phyloP scores from a whole-genome alignment of 2,329 filamentous ascomycete genomes.

The Trichoderma endophyticum region DNA sequence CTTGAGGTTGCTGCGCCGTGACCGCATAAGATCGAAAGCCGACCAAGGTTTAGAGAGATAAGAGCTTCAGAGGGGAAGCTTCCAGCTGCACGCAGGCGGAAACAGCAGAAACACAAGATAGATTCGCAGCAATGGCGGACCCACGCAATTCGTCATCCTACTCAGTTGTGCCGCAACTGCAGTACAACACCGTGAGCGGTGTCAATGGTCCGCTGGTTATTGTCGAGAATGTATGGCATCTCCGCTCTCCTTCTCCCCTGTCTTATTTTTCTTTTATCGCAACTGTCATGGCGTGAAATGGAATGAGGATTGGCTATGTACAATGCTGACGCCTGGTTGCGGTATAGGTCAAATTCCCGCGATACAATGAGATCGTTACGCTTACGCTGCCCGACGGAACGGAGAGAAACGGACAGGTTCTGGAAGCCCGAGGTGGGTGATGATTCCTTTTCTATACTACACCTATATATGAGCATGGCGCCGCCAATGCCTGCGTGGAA shows the following conservation, averaged over 20 bases:
- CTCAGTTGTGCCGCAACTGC: slow-evolving; percentile 61
- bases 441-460: not conserved
- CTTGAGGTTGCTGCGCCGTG: not conserved
- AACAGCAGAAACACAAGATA: not conserved
- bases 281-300: not conserved
- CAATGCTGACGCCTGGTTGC: slow-evolving; percentile 27
- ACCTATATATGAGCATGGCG: not conserved
- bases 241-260: not conserved
- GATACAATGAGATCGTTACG: slow-evolving; percentile 96
- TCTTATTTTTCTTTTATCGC: not conserved
- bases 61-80: not conserved
- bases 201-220: slow-evolving; percentile 98
- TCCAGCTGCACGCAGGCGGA: not conserved
- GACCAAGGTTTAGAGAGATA: not conserved
- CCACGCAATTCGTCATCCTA: slow-evolving; percentile 59
- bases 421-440: slow-evolving; percentile 86
- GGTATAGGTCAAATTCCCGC: slow-evolving; percentile 86
- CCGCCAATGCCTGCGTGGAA: slow-evolving; percentile 2
- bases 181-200: slow-evolving; percentile 97
- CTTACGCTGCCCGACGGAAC: slow-evolving; percentile 94
- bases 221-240: slow-evolving; percentile 74
- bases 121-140: slow-evolving; percentile 47
- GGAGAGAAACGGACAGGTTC: slow-evolving; percentile 87
- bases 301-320: slow-evolving; percentile 15
- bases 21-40: not conserved